Base-by-base conservation (phyloP, 345 rosid genomes). In the Mangifera indica region DNA sequence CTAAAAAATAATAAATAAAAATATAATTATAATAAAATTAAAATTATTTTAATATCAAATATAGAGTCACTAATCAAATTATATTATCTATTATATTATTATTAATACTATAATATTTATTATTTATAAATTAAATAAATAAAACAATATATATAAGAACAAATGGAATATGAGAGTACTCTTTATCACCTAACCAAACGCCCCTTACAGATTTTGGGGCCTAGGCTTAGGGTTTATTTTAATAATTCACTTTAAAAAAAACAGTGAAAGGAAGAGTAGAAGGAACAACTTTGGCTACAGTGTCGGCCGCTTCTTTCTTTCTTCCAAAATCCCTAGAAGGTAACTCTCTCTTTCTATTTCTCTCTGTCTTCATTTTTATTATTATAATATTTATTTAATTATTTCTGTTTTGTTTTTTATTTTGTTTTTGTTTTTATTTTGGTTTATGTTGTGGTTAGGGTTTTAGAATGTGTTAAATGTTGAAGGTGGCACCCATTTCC, bases 381-480 rank as follows among this genome's bases (percentile, higher is more conserved):
- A 62, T 34, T 13, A 29, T n/a, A 37, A 37, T 37, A 37, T 37
- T 37, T 5, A 37, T 37, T 37, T 37, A 37, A 37, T 37, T 37
- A 7, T 37, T 37, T 37, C 42, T 37, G 8, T 37, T 37, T 37
- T 37, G 1, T 37, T 37, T 37, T 10, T 7, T 60, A 48, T 14
- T 4, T 42, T 32, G 22, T 53, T 53, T 0, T 18, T 0, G 32
- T 26, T 26, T 17, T 48, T 10, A 0, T 46, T 20, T 12, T 25
- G 21, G 20, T 44, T 1, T 10, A 3, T 63, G 37, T 56, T 9
- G 22, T 52, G 34, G 29, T 72, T 77, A 66, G 76, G 76, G 70
- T 48, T 77, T 72, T 62, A 45, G 42, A 17, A 57, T 66, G 60
- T 58, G 46, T 61, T 68, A 22, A 77, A 32, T 62, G 55, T 63